Evolutionary conservation across 2,329 filamentous ascomycete genomes (phyloP).

Genomic region (Trichoderma cornu-damae): DNA sequence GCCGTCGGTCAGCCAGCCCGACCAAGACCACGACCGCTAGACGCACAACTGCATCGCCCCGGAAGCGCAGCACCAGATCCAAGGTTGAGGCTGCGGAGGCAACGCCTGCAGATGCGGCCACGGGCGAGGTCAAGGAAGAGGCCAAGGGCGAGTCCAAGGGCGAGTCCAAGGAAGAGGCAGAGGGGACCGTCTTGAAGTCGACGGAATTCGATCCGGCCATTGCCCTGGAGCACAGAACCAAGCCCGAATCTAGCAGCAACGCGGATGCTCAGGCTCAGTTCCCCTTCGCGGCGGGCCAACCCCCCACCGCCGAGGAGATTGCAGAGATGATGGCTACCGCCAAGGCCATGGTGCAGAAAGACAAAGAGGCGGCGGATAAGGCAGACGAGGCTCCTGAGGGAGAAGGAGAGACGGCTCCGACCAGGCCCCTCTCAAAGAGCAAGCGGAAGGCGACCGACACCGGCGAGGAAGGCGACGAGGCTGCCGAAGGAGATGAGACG

Average conservation of each 20-base stretch:
- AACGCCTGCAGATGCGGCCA: slow-evolving; percentile 26
- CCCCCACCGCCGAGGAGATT: slow-evolving; percentile 71
- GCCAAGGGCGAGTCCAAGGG: slow-evolving; percentile 35
- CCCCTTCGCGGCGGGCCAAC: slow-evolving; percentile 57
- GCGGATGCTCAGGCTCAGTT: slow-evolving; percentile 73
- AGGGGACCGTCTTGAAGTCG: slow-evolving; percentile 41
- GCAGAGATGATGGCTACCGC: slow-evolving; percentile 80
- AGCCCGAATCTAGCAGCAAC: slow-evolving; percentile 48
- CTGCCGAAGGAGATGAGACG: slow-evolving; percentile 27
- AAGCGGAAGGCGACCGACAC: slow-evolving; percentile 75
- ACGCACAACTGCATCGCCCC: slow-evolving; percentile 47
- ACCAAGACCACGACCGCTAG: slow-evolving; percentile 48
- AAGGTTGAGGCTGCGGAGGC: slow-evolving; percentile 38
- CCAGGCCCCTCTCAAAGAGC: slow-evolving; percentile 40
- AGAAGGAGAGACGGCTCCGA: slow-evolving; percentile 33
- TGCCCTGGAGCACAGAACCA: slow-evolving; percentile 49
- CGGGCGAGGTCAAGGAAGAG: slow-evolving; percentile 30
- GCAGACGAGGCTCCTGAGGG: slow-evolving; percentile 33
- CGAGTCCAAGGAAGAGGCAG: slow-evolving; percentile 30
- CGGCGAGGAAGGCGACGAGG: slow-evolving; percentile 56
- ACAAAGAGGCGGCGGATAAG: slow-evolving; percentile 39
- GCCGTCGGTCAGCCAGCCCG: slow-evolving; percentile 54
- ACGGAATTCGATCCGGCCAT: slow-evolving; percentile 46
- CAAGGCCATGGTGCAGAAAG: slow-evolving; percentile 77
- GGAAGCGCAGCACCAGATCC: slow-evolving; percentile 47